These are phyloP conservation scores for Glebionis coronaria DNA, from an alignment of 129 eudicot genomes.

Conservation along the genomic window DNA sequence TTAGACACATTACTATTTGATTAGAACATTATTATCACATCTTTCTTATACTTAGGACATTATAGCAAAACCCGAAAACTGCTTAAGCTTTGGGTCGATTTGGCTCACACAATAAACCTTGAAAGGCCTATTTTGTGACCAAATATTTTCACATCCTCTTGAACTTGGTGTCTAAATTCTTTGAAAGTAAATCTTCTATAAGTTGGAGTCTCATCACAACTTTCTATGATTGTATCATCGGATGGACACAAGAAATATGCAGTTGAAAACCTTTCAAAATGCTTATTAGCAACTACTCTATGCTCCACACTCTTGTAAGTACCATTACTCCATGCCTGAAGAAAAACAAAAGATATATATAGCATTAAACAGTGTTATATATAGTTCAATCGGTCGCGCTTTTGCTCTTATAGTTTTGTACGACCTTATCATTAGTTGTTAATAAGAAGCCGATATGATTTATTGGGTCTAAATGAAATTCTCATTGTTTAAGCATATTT, in stretches of 20 bases:
- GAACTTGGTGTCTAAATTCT: constrained; percentile 72
- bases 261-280: constrained; percentile 62
- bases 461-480: too few relatives aligned
- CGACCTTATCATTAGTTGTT: too few relatives aligned
- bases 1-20: too few relatives aligned
- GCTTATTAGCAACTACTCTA: constrained; percentile 60
- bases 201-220: constrained; percentile 40
- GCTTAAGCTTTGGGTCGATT: background rate
- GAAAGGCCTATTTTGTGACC: constrained; percentile 81
- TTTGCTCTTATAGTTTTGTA: background rate
- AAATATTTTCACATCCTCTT: constrained; percentile 57
- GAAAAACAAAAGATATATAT: background rate
- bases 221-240: constrained; percentile 49
- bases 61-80: too few relatives aligned
- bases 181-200: constrained; percentile 64
- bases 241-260: constrained; percentile 88
- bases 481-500: too few relatives aligned
- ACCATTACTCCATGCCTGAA: constrained; percentile 91
- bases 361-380: background rate
- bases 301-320: constrained; percentile 83
- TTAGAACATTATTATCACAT: too few relatives aligned
- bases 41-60: too few relatives aligned
- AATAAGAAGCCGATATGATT: too few relatives aligned
- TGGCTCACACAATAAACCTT: constrained; percentile 42
- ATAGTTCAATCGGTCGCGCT: background rate